Percentiles rank a stretch among this genome's conserved stretches.
Evolutionary conservation across 768 basidiomycete genomes (phyloP).

Genomic region (Termitomyces sp.): DNA sequence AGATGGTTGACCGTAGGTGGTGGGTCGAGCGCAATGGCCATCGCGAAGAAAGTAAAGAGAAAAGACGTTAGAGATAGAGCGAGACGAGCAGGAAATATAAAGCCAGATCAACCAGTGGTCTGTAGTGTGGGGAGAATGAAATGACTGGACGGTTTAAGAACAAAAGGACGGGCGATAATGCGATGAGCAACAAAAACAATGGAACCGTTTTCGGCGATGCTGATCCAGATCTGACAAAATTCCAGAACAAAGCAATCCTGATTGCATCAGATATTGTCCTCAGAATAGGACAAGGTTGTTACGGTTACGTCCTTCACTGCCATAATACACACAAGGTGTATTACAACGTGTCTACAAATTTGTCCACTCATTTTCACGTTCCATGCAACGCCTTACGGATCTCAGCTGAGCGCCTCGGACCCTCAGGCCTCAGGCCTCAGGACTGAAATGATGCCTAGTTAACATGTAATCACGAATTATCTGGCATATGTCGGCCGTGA

Average conservation of each 20-base stretch:
- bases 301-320: slow-evolving; percentile 1
- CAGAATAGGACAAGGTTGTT: slow-evolving; percentile 13
- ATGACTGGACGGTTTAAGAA: neutral
- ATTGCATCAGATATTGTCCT: slow-evolving; percentile 5
- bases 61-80: neutral
- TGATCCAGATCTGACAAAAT: neutral
- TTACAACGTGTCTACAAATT: neutral
- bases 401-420: neutral
- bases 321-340: neutral
- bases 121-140: neutral
- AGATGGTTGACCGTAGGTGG: slow-evolving; percentile 50
- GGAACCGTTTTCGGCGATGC: neutral
- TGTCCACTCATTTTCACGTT: neutral
- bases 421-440: too few species aligned
- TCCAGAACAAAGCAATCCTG: slow-evolving; percentile 7
- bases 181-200: neutral
- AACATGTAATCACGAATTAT: neutral
- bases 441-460: too few species aligned
- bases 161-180: slow-evolving; percentile 2
- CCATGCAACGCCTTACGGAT: neutral
- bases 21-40: slow-evolving; percentile 10
- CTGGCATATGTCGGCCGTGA: too few species aligned
- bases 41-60: neutral
- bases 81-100: neutral
- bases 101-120: slow-evolving; percentile 13